Evolutionary conservation across 2,329 filamentous ascomycete genomes (phyloP), one percentile per base, ranked within the genome.

Genomic region (Fusarium sp.): DNA sequence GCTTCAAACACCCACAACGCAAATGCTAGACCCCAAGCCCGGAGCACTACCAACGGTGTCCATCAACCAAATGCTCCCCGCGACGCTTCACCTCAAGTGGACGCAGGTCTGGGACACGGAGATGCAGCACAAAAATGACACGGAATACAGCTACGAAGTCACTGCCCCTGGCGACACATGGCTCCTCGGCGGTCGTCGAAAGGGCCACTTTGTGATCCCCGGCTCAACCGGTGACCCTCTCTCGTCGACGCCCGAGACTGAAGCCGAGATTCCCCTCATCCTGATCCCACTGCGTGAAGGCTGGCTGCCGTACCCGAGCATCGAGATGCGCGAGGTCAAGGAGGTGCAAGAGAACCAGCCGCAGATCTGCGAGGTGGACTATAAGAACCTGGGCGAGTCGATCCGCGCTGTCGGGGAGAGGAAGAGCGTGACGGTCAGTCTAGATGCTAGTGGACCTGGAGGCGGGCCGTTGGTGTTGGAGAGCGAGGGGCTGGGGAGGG

Each of bases 71-170:
- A 86, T 92, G 4, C 80, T 94, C 1, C 82, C 88, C 1, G 89
- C 91, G 1, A 88, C 85, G 1, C 82, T 95, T 3, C 84, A 85
- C 41, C 83, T 91, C 11, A 86, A 85, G 66, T 91, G 89, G 87
- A 91, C 89, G 10, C 85, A 89, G 30, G 79, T 83, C 2, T 92
- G 90, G 90, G 87, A 91, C 69, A 88, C 86, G 0, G 78, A 80
- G 1, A 78, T 80, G 13, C 62, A 78, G 2, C 66, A 76, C 10
- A 69, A 77, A 15, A 83, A 84, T 1, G 85, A 89, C 23, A 83
- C 94, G 2, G 90, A 94, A 67, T 97, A 97, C 76, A 90, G 91
- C 70, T 97, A 96, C 79, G 95, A 97, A 72, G 85, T 98, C 23
- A 89, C 90, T 13, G 91, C 91, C 1, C 89, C 90, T 15, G 82